Evolutionary conservation across 2,329 filamentous ascomycete genomes (phyloP), one percentile per base, ranked within the genome.

Genomic region (Stromatinia cepivora): DNA sequence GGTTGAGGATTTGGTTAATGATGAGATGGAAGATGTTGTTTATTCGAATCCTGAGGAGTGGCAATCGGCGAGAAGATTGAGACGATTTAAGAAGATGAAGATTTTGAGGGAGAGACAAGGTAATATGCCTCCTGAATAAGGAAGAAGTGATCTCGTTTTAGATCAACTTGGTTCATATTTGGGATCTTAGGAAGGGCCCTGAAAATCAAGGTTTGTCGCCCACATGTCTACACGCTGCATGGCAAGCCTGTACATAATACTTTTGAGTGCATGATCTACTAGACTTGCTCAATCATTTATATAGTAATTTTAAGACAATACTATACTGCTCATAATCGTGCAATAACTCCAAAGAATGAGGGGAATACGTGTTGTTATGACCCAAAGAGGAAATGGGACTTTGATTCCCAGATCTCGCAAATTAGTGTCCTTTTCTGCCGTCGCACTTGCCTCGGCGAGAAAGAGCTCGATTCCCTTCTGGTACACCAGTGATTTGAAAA

Each of bases 21-120:
- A 39, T 7, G 61, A 20, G 61, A 63, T 63, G 61, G 46, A 63
- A 28, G 61, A 52, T 39, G 31, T 52, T 22, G 31, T 39, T 17
- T 52, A 17, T 39, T 17, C 61, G 5, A 15, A 52, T 4, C 46
- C 46, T 6, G 4, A 39, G 15, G 61, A 39, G 10, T 36, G 17
- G 15, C 1, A 39, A 10, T 34, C 11, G 3, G 13, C n/a, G 31
- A 8, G 11, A 3, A 13, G 8, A 3, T 13, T 28, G 15, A 20
- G 61, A 63, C 8, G 6, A 20, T 63, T 2, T 20, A 63, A 63
- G 31, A 63, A 25, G 34, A 20, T 20, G 13, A 52, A 39, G 31
- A 17, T 0, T 10, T 9, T 2, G 4, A 39, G 3, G 8, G 9
- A n/a, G 15, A 3, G 3, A 4, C 61, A 31, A 3, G 61, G 61